These are phyloP conservation scores for Tricharina praecox DNA, from an alignment of 495 filamentous ascomycete species.

Conservation along the genomic window DNA sequence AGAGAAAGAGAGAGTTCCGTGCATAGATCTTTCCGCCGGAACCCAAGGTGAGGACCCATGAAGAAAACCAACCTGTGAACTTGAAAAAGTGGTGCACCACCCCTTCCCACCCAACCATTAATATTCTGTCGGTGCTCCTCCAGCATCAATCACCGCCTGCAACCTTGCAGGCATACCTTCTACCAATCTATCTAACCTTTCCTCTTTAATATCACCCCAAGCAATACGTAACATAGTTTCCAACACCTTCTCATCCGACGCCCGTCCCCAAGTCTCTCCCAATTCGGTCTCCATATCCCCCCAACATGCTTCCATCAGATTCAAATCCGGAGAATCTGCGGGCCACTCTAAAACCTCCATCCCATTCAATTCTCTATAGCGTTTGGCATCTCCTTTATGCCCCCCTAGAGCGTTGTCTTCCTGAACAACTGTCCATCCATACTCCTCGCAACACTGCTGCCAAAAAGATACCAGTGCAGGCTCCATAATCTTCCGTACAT, in stretches of 20 bases:
- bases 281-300: constrained; percentile 8
- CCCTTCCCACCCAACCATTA: constrained; percentile 1
- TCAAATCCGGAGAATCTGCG: constrained; percentile 12
- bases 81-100: too few relatives aligned
- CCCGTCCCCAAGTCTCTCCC: constrained; percentile 1
- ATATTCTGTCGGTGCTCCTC: not conserved
- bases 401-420: constrained; percentile 11
- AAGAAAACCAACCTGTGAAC: too few relatives aligned
- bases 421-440: constrained; percentile 11
- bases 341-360: not conserved
- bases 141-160: constrained; percentile 5
- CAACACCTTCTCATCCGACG: not conserved
- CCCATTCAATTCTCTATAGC: not conserved
- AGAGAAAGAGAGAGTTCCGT: too few relatives aligned
- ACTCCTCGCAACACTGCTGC: constrained; percentile 10
- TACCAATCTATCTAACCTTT: constrained; percentile 3
- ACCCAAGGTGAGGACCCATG: too few relatives aligned
- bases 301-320: constrained; percentile 13
- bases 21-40: too few relatives aligned
- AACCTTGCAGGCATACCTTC: constrained; percentile 4
- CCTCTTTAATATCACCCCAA: constrained; percentile 4
- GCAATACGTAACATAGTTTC: not conserved
- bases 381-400: constrained; percentile 6
- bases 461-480: constrained; percentile 10
- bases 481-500: constrained; percentile 5